Evolutionary conservation across 306 rosid genomes (phyloP).

Genomic region (Hippophae rhamnoides): DNA sequence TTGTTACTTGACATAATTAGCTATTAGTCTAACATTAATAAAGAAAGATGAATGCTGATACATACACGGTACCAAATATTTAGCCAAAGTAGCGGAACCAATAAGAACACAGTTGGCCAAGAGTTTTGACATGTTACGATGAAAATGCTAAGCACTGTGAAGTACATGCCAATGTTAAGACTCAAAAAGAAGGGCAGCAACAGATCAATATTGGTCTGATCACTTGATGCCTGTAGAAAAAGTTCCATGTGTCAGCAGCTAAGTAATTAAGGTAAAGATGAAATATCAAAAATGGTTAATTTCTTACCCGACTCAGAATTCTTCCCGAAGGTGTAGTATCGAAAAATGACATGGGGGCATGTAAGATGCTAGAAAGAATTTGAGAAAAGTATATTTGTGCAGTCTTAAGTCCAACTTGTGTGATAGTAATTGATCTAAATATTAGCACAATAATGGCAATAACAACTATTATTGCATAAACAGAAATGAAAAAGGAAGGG

Average conservation of each 20-base stretch:
- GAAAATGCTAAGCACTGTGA: slow-evolving; percentile 58
- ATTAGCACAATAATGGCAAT: slow-evolving; percentile 36
- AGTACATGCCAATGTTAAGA: slow-evolving; percentile 51
- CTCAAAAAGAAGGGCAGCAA: slow-evolving; percentile 59
- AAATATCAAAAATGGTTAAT: background rate
- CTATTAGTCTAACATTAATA: no score
- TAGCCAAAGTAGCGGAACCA: slow-evolving; percentile 79
- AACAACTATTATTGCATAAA: slow-evolving; percentile 42
- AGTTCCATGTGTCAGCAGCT: background rate
- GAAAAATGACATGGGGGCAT: slow-evolving; percentile 95
- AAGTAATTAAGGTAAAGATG: background rate
- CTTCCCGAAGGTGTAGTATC: slow-evolving; percentile 98
- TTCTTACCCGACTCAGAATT: slow-evolving; percentile 82
- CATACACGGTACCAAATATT: slow-evolving; percentile 96
- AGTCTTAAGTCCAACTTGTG: slow-evolving; percentile 62
- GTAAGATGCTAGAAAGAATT: slow-evolving; percentile 71
- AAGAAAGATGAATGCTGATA: no score
- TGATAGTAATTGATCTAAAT: slow-evolving; percentile 37
- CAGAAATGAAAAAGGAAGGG: slow-evolving; percentile 46
- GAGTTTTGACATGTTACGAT: slow-evolving; percentile 65
- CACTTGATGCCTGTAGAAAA: slow-evolving; percentile 68
- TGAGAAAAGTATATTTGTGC: slow-evolving; percentile 64
- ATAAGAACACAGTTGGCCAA: slow-evolving; percentile 89
- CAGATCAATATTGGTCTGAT: slow-evolving; percentile 76
- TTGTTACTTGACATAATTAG: no score